phyloP scores from a whole-genome alignment of 805 yeast species.

The Metschnikowia arizonensis region DNA sequence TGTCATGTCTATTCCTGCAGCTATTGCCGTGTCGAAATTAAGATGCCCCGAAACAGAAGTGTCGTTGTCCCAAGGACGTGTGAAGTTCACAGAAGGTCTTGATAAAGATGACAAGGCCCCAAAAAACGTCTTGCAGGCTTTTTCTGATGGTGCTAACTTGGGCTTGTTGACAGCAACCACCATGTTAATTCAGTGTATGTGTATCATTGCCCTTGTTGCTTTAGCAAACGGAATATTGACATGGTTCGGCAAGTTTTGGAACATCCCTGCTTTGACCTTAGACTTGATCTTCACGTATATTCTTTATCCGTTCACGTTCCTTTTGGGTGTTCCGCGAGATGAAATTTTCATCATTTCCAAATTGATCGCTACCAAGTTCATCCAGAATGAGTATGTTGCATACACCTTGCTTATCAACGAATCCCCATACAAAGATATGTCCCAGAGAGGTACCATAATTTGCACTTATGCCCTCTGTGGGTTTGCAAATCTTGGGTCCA shows the following conservation, averaged over 20 bases:
- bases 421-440: slow-evolving; percentile 44
- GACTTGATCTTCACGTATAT: slow-evolving; percentile 55
- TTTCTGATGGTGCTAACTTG: slow-evolving; percentile 53
- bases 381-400: slow-evolving; percentile 61
- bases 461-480: slow-evolving; percentile 64
- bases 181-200: slow-evolving; percentile 53
- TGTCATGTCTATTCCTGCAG: slow-evolving; percentile 66
- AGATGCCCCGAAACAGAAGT: slow-evolving; percentile 57
- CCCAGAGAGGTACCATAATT: slow-evolving; percentile 48
- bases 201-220: slow-evolving; percentile 59
- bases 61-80: slow-evolving; percentile 47
- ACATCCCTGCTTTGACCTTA: slow-evolving; percentile 47
- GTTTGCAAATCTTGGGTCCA: slow-evolving; percentile 57
- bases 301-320: slow-evolving; percentile 57
- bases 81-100: slow-evolving; percentile 44
- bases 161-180: slow-evolving; percentile 56
- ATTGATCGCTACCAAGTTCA: slow-evolving; percentile 53
- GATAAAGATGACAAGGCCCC: slow-evolving; percentile 32
- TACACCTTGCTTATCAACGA: slow-evolving; percentile 38
- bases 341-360: slow-evolving; percentile 50
- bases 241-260: slow-evolving; percentile 64
- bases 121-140: slow-evolving; percentile 53
- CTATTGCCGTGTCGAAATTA: slow-evolving; percentile 56
- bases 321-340: slow-evolving; percentile 42
- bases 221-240: slow-evolving; percentile 51